Base-by-base conservation (phyloP, 1,139 yeast species). In the Cylindricascospora bacillispora region DNA sequence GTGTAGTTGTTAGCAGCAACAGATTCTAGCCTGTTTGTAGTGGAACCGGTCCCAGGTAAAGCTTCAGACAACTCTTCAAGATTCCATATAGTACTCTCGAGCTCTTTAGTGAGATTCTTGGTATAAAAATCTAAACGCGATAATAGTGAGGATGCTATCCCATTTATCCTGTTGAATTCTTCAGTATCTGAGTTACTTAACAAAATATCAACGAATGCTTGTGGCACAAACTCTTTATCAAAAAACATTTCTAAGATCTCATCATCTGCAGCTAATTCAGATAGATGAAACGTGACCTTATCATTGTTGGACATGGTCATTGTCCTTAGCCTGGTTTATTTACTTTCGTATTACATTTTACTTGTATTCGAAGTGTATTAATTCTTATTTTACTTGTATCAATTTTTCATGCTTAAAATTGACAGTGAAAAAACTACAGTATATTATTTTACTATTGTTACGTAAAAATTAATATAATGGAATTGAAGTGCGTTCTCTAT, bases 61-160 rank as follows among this genome's bases (percentile, higher is more conserved):
- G 46, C 33, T 26, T 48, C 54, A 4, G 55, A 45, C 13, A 51
- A 39, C 30, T 44, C 56, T 28, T 65, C 63, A 26, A 74, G 44
- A 23, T 54, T 56, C 29, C 57, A 60, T 35, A 75, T 57, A 30
- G 65, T 63, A 10, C 57, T 46, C 40, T 70, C 67, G 36, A 74
- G 56, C 36, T 70, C 70, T 14, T 54, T 54, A 0, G 74, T 63
- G 12, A 75, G 49, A 38, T 70, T 73, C 41, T 63, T 70, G 2
- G 78, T 69, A 40, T 72, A 69, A 47, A 65, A 73, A 46, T 77
- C 82, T 34, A 76, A 51, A 40, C 73, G 78, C 3, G 73, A 62
- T 13, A 73, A 56, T 23, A 77, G 56, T 3, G 60, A 39, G 2
- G 62, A 45, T 12, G 66, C 54, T 24, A 56, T 48, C 3, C 58